A percentile compares a stretch with the other conserved stretches of the same genome.
Evolutionary conservation across 2,329 filamentous ascomycete species (phyloP).

Genomic region (Drechslerella stenobrocha): DNA sequence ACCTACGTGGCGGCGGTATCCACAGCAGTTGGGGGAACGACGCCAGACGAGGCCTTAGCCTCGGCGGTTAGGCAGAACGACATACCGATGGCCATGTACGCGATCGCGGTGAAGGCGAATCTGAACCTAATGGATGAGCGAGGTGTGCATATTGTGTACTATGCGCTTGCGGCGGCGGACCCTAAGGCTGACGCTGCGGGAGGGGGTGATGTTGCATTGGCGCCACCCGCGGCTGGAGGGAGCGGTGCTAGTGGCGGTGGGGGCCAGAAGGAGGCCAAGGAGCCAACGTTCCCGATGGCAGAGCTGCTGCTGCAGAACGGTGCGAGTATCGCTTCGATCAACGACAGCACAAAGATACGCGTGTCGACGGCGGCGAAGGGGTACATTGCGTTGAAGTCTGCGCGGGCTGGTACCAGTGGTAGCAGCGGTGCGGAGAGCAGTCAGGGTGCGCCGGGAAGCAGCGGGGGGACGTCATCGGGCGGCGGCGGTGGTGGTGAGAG

Average conservation of each 20-base stretch:
- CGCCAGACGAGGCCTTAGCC: slow-evolving; percentile 82
- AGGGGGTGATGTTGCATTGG: slow-evolving; percentile 33
- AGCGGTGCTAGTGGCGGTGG: slow-evolving; percentile 48
- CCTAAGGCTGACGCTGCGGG: slow-evolving; percentile 58
- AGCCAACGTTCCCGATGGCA: slow-evolving; percentile 79
- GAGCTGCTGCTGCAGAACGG: slow-evolving; percentile 93
- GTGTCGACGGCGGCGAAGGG: slow-evolving; percentile 76
- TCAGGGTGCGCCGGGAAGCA: slow-evolving; percentile 26
- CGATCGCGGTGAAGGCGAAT: slow-evolving; percentile 80
- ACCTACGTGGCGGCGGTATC: slow-evolving; percentile 79
- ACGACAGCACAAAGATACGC: slow-evolving; percentile 70
- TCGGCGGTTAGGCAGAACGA: slow-evolving; percentile 96
- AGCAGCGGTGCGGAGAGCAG: slow-evolving; percentile 52
- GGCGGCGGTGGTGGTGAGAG: slow-evolving; percentile 54
- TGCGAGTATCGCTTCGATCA: slow-evolving; percentile 70
- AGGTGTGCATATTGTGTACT: slow-evolving; percentile 83
- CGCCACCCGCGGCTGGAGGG: slow-evolving; percentile 53
- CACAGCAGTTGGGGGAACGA: slow-evolving; percentile 67
- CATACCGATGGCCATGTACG: slow-evolving; percentile 88
- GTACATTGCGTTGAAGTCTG: slow-evolving; percentile 79
- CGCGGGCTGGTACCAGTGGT: slow-evolving; percentile 64
- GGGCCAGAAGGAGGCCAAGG: slow-evolving; percentile 59
- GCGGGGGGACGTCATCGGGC: not conserved
- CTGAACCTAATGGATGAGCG: slow-evolving; percentile 83
- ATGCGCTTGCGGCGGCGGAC: slow-evolving; percentile 89